These are phyloP conservation scores for Daldinia grandis DNA, from an alignment of 495 filamentous ascomycete species.

Conservation along the genomic window DNA sequence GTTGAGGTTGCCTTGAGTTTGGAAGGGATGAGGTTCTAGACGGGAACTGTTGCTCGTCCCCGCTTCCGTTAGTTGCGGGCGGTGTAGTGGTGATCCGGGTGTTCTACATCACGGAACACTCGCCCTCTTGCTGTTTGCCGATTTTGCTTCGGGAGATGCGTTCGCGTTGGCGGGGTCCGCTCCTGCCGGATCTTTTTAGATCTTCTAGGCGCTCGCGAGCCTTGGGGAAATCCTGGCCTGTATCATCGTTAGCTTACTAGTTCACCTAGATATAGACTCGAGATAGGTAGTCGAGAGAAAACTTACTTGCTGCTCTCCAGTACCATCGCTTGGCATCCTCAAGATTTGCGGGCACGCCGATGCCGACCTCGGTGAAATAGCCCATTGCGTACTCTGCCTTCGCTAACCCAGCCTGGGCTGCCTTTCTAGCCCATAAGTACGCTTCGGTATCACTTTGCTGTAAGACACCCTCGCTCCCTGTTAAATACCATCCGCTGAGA, in stretches of 20 bases:
- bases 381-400: constrained; percentile 99
- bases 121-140: constrained; percentile 82
- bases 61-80: not conserved
- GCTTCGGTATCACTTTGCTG: constrained; percentile 95
- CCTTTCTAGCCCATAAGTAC: constrained; percentile 96
- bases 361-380: constrained; percentile 95
- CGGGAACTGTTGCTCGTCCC: not conserved
- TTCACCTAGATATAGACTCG: not conserved
- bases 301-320: constrained; percentile 95
- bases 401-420: constrained; percentile 79
- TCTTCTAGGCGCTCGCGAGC: constrained; percentile 92
- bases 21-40: constrained; percentile 5
- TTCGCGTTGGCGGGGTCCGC: constrained; percentile 72
- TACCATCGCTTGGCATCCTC: constrained; percentile 99
- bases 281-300: not conserved
- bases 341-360: constrained; percentile 83
- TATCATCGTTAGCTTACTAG: constrained; percentile 34
- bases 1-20: not conserved
- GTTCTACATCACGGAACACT: constrained; percentile 82
- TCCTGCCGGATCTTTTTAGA: constrained; percentile 80
- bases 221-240: constrained; percentile 94
- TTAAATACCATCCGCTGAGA: constrained; percentile 95
- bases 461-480: constrained; percentile 85
- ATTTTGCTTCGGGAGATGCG: constrained; percentile 83
- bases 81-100: constrained; percentile 28